These are phyloP conservation scores for Parathielavia appendiculata DNA, from an alignment of 495 filamentous ascomycete genomes.

Conservation along the genomic window DNA sequence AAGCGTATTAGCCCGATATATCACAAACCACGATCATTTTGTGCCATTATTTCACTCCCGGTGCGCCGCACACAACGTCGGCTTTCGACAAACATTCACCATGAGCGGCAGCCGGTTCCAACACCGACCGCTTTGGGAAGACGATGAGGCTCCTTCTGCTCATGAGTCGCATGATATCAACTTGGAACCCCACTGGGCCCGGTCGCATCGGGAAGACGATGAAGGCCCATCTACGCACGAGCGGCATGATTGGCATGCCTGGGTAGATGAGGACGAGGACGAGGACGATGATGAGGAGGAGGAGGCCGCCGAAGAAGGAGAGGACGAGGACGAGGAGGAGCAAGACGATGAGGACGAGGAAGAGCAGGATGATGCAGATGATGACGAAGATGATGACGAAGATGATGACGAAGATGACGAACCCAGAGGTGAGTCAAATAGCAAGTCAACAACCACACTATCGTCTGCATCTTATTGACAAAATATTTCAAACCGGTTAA, in stretches of 20 bases:
- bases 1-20: no score
- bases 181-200: no score
- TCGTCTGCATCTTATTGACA: conserved; percentile 6
- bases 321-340: conserved; percentile 20
- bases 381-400: conserved; percentile 33
- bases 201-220: background rate
- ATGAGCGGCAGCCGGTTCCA: conserved; percentile 4
- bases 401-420: conserved; percentile 41
- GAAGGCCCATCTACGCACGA: background rate
- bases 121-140: no score
- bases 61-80: no score
- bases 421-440: background rate
- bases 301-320: conserved; percentile 20
- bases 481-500: conserved; percentile 9
- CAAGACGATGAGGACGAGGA: conserved; percentile 20
- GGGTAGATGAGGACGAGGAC: conserved; percentile 21
- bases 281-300: conserved; percentile 19
- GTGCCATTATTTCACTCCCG: no score
- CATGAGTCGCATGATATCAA: no score
- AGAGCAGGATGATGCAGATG: conserved; percentile 33
- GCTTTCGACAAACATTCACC: background rate
- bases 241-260: background rate
- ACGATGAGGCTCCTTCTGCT: no score
- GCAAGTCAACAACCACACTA: conserved; percentile 13
- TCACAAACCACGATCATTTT: no score